Conservation (phyloP, 495 filamentous ascomycete species). For the Amorphotheca resinae region DNA sequence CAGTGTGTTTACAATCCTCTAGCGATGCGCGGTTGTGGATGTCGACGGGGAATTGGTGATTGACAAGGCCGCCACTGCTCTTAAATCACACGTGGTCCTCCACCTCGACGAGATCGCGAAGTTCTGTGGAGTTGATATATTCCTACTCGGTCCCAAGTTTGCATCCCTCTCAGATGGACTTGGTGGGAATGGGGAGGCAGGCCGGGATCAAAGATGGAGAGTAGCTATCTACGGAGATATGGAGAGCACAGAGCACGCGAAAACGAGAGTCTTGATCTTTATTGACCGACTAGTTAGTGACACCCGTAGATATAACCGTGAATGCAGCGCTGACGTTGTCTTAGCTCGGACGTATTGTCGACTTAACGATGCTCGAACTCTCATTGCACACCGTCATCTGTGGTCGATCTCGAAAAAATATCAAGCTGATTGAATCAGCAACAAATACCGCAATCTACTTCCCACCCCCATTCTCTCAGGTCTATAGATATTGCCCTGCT, state of each 20-base stretch:
- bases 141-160: conserved; percentile 75
- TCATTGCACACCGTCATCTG: conserved; percentile 83
- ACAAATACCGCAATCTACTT: conserved; percentile 97
- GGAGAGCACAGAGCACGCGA: conserved; percentile 91
- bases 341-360: conserved; percentile 77
- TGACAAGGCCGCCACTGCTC: conserved; percentile 54
- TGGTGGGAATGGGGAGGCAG: conserved; percentile 49
- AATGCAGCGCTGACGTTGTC: conserved; percentile 5
- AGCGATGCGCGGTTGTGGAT: conserved; percentile 88
- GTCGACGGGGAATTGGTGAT: conserved; percentile 81
- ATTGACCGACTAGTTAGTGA: conserved; percentile 86
- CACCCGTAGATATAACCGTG: conserved; percentile 4
- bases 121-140: conserved; percentile 91
- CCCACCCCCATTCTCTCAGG: conserved; percentile 78
- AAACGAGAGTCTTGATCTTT: conserved; percentile 89
- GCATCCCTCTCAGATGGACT: conserved; percentile 40
- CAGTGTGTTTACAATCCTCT: conserved; percentile 13
- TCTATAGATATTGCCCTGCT: conserved; percentile 77
- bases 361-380: conserved; percentile 69
- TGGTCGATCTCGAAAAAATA: conserved; percentile 85
- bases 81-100: conserved; percentile 53
- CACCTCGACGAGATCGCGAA: conserved; percentile 72
- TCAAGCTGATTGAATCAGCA: conserved; percentile 88
- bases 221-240: conserved; percentile 91
- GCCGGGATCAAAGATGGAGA: conserved; percentile 69